Evolutionary conservation across 305 asterid species (phyloP).

Genomic region (Striga hermonthica): DNA sequence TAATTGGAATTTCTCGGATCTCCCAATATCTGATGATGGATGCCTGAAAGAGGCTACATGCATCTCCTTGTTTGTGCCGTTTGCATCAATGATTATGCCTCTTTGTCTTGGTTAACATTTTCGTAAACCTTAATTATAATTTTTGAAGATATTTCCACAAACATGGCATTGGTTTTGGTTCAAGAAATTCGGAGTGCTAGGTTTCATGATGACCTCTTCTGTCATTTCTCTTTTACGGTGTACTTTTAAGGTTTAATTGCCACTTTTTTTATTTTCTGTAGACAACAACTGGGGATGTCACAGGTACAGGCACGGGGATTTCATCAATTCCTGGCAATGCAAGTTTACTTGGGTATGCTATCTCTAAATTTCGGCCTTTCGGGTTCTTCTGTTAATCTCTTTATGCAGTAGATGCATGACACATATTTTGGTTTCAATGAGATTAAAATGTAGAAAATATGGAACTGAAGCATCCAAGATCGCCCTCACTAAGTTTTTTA

Average conservation of each 20-base stretch:
- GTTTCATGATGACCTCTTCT: conserved; percentile 8
- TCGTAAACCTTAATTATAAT: too few relatives aligned
- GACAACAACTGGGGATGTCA: conserved; percentile 60
- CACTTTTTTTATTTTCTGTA: conserved; percentile 37
- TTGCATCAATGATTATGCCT: conserved; percentile 5
- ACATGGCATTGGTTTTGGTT: conserved; percentile 3
- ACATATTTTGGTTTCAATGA: too few relatives aligned
- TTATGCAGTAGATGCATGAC: too few relatives aligned
- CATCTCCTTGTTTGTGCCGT: too few relatives aligned
- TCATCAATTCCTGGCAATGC: conserved; percentile 84
- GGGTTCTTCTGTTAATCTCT: background rate
- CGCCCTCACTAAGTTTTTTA: too few relatives aligned
- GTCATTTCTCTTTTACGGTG: conserved; percentile 1
- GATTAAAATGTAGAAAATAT: too few relatives aligned
- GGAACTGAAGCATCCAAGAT: too few relatives aligned
- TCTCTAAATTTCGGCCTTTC: conserved; percentile 1
- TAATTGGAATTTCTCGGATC: background rate
- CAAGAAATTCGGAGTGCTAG: conserved; percentile 9
- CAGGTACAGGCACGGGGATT: conserved; percentile 53
- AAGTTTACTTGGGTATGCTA: conserved; percentile 87
- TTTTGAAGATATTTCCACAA: background rate
- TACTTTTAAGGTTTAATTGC: conserved; percentile 29
- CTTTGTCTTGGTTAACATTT: background rate
- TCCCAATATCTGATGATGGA: conserved; percentile 19
- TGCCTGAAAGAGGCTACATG: conserved; percentile 12